These are phyloP conservation scores for Vitis amurensis DNA, from an alignment of 164 flowering plant genomes.

Conservation along the genomic window DNA sequence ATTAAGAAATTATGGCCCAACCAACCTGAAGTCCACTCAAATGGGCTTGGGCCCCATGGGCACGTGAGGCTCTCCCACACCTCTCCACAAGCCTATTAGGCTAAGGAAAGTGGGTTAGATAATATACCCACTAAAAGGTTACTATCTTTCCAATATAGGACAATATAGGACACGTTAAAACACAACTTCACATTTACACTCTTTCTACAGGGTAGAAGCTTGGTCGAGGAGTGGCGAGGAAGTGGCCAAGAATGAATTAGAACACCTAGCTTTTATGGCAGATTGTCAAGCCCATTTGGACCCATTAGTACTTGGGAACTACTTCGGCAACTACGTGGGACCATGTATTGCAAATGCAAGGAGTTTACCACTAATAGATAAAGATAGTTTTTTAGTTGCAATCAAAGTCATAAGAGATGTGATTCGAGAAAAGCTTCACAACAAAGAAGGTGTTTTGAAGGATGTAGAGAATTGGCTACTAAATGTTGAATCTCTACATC, in stretches of 20 bases:
- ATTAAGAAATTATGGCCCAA: no score
- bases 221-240: background rate
- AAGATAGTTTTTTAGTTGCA: constrained; percentile 20
- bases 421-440: constrained; percentile 1
- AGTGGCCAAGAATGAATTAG: background rate
- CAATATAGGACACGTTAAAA: no score
- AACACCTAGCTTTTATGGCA: constrained; percentile 10
- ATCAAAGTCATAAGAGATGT: constrained; percentile 22
- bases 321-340: constrained; percentile 32
- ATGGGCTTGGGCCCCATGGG: no score
- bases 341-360: background rate
- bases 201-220: constrained; percentile 3
- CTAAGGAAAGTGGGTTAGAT: no score
- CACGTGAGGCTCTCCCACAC: no score
- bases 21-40: no score
- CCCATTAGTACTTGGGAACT: constrained; percentile 21
- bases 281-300: constrained; percentile 26
- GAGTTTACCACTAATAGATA: constrained; percentile 11
- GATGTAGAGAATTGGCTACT: background rate
- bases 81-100: no score
- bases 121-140: no score
- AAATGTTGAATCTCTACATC: no score
- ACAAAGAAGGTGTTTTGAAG: background rate
- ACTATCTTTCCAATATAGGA: no score
- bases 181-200: no score